Evolutionary conservation across 257 asterid species (phyloP).

Genomic region (Catharanthus roseus): DNA sequence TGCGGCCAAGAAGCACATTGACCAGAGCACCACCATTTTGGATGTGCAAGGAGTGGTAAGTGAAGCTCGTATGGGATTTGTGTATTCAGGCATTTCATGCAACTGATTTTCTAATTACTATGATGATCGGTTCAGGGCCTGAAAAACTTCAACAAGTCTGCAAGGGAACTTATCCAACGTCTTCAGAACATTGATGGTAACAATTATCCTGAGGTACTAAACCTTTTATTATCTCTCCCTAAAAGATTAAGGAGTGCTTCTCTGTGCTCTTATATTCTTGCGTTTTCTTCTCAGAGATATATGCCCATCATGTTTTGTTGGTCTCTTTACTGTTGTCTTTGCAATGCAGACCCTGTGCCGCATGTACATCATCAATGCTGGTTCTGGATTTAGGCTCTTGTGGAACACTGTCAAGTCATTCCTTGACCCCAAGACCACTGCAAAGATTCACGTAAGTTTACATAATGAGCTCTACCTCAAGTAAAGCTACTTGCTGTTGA

Average conservation of each 20-base stretch:
- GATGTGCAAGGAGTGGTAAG: slow-evolving; percentile 99
- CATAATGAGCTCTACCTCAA: not conserved
- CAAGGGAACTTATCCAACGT: slow-evolving; percentile 83
- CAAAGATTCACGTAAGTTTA: slow-evolving; percentile 72
- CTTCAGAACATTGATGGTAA: slow-evolving; percentile 90
- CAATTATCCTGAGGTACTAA: slow-evolving; percentile 83
- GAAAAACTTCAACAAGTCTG: slow-evolving; percentile 76
- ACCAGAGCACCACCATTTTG: slow-evolving; percentile 91
- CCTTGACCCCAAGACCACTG: slow-evolving; percentile 95
- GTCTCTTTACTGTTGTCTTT: not conserved
- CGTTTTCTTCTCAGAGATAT: not conserved
- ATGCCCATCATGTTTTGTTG: not conserved
- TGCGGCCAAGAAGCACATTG: slow-evolving; percentile 78
- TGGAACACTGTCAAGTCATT: slow-evolving; percentile 96
- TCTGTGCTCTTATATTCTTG: not conserved
- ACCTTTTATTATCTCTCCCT: not conserved
- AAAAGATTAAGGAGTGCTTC: not conserved
- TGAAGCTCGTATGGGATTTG: not conserved
- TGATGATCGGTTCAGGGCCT: slow-evolving; percentile 52
- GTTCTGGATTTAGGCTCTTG: slow-evolving; percentile 92
- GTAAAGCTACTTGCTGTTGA: not conserved
- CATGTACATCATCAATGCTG: slow-evolving; percentile 96
- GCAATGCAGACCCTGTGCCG: slow-evolving; percentile 63
- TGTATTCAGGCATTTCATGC: slow-evolving; percentile 2
- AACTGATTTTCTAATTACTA: not conserved